These are phyloP conservation scores for Ephemerocybe angulata DNA, from an alignment of 768 basidiomycete species.

Conservation along the genomic window DNA sequence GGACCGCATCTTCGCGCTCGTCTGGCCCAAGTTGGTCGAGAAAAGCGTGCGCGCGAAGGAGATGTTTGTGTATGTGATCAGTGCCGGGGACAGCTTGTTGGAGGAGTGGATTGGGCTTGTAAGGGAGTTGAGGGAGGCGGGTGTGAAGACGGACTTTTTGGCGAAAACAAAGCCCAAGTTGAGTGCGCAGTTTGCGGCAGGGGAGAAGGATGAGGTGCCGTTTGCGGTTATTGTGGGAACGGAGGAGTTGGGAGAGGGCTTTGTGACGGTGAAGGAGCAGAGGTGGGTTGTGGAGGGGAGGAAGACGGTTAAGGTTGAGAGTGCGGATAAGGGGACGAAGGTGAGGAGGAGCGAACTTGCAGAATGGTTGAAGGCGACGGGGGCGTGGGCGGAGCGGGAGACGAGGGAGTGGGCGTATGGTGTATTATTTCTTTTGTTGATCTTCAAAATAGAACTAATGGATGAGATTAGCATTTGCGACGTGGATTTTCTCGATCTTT, in stretches of 20 bases:
- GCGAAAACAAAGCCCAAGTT: constrained; percentile 92
- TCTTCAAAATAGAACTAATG: too few species aligned
- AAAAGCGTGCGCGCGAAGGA: constrained; percentile 79
- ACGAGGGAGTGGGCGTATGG: constrained; percentile 24
- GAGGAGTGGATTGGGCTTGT: constrained; percentile 81
- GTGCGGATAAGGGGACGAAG: constrained; percentile 59
- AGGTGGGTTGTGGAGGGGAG: constrained; percentile 72
- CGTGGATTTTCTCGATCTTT: too few species aligned
- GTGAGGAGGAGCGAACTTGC: constrained; percentile 62
- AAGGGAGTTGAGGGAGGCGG: constrained; percentile 75
- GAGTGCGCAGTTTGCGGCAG: constrained; percentile 80
- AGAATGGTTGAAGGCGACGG: constrained; percentile 54
- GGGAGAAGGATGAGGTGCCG: constrained; percentile 88
- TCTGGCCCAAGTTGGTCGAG: constrained; percentile 85
- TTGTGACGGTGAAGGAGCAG: constrained; percentile 91
- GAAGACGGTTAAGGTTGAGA: constrained; percentile 63
- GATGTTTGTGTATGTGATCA: constrained; percentile 92
- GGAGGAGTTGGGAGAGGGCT: constrained; percentile 78
- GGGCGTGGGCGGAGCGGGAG: constrained; percentile 43
- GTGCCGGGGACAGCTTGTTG: constrained; percentile 84
- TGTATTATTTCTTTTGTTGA: too few species aligned
- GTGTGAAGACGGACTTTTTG: constrained; percentile 91
- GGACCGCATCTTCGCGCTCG: constrained; percentile 87
- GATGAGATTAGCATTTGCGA: too few species aligned
- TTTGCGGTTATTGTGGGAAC: constrained; percentile 90